phyloP scores from a whole-genome alignment of 495 filamentous ascomycete species.

The Bacidia gigantensis region DNA sequence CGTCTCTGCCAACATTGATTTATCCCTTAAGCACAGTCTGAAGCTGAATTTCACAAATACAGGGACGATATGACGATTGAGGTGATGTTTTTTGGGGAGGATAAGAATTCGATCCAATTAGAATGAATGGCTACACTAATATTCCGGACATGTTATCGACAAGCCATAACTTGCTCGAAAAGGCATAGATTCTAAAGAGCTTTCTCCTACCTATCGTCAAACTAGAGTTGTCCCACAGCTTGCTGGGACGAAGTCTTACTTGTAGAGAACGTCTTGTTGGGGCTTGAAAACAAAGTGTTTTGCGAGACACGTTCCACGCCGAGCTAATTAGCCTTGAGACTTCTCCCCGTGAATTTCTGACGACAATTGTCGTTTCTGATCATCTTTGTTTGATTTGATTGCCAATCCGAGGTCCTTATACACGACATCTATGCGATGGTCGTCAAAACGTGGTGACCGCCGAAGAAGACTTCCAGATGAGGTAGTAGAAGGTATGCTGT shows the following conservation, averaged over 20 bases:
- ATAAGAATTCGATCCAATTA: background rate
- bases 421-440: background rate
- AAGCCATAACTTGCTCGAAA: too few species aligned
- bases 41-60: background rate
- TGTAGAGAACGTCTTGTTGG: too few species aligned
- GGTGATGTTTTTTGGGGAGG: constrained; percentile 44
- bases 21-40: background rate
- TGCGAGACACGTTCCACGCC: too few species aligned
- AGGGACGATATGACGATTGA: constrained; percentile 51
- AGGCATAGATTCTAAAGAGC: too few species aligned
- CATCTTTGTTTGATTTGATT: background rate
- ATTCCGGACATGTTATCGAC: too few species aligned
- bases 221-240: too few species aligned
- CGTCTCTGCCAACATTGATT: background rate
- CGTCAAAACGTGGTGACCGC: background rate
- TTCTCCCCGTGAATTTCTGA: background rate
- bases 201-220: too few species aligned
- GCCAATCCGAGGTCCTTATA: background rate
- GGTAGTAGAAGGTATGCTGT: background rate
- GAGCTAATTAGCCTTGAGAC: too few species aligned
- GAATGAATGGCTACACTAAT: too few species aligned
- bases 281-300: too few species aligned
- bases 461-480: background rate
- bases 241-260: too few species aligned
- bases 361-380: background rate